Evolutionary conservation across 2,329 filamentous ascomycete species (phyloP).

Genomic region (Lasiodiplodia hormozganensis): DNA sequence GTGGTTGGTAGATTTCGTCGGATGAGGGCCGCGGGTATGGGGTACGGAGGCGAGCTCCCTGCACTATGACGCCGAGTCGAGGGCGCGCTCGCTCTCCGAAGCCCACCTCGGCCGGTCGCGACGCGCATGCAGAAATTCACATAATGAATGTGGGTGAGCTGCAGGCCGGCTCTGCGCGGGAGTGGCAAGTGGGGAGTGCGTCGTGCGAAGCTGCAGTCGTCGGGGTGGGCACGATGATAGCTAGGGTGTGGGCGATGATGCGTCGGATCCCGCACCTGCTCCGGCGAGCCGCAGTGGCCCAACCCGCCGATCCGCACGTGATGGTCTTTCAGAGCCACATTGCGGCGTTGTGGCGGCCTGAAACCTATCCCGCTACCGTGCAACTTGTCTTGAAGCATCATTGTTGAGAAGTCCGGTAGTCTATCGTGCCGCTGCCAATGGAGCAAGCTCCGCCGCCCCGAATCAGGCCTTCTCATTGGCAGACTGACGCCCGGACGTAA

Average conservation of each 20-base stretch:
- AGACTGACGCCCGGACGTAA: neutral
- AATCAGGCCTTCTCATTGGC: neutral
- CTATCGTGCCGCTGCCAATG: too few relatives aligned
- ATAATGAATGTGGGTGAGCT: neutral
- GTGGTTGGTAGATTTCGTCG: conserved; percentile 11
- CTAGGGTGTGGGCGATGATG: neutral
- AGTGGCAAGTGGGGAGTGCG: neutral
- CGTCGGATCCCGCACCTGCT: conserved; percentile 21
- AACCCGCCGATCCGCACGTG: neutral
- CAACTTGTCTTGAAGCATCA: neutral
- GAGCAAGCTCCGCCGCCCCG: too few relatives aligned
- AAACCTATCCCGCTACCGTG: neutral
- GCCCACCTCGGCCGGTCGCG: neutral
- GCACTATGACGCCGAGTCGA: conserved; percentile 10
- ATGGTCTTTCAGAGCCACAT: neutral
- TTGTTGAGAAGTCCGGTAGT: too few relatives aligned
- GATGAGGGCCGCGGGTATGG: conserved; percentile 29
- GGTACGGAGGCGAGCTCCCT: conserved; percentile 8
- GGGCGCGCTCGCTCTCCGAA: neutral
- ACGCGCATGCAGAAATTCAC: neutral
- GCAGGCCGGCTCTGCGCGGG: neutral
- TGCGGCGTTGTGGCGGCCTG: neutral
- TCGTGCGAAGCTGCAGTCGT: neutral
- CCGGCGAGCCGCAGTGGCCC: neutral
- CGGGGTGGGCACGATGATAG: neutral